A percentile compares a stretch with the other conserved stretches of the same genome.
Evolutionary conservation across 257 asterid genomes (phyloP).

Genomic region (Fraxinus cuspidata): DNA sequence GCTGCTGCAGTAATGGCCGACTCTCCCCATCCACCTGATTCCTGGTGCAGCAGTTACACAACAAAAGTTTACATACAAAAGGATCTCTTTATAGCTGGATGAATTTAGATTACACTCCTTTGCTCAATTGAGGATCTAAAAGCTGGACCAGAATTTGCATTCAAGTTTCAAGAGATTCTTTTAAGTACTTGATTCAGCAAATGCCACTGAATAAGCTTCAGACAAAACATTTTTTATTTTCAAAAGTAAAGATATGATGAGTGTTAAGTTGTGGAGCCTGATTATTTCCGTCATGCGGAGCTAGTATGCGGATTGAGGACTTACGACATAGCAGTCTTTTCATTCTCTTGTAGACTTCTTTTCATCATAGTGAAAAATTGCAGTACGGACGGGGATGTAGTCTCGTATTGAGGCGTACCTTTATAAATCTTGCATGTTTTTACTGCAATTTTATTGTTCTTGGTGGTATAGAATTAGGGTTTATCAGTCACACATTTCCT

Average conservation of each 20-base stretch:
- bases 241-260: neutral
- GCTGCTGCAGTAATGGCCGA: conserved; percentile 69
- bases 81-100: conserved; percentile 6
- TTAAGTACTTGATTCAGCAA: conserved; percentile 4
- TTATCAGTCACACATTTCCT: neutral
- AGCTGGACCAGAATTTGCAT: neutral
- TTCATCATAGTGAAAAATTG: too few relatives aligned
- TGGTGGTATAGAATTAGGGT: too few relatives aligned
- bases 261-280: neutral
- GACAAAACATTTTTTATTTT: neutral
- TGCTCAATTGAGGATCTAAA: neutral
- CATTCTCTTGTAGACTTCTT: too few relatives aligned
- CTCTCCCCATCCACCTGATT: conserved; percentile 54
- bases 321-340: too few relatives aligned
- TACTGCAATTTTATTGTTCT: too few relatives aligned
- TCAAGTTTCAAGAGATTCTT: conserved; percentile 9
- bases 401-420: too few relatives aligned
- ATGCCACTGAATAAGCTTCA: conserved; percentile 13
- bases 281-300: too few relatives aligned
- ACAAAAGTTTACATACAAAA: neutral
- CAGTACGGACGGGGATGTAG: too few relatives aligned
- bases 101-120: neutral
- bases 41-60: conserved; percentile 35
- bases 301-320: too few relatives aligned
- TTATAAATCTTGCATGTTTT: too few relatives aligned